phyloP scores from a whole-genome alignment of 2,329 filamentous ascomycete genomes.

The Tolypocladium paradoxum region DNA sequence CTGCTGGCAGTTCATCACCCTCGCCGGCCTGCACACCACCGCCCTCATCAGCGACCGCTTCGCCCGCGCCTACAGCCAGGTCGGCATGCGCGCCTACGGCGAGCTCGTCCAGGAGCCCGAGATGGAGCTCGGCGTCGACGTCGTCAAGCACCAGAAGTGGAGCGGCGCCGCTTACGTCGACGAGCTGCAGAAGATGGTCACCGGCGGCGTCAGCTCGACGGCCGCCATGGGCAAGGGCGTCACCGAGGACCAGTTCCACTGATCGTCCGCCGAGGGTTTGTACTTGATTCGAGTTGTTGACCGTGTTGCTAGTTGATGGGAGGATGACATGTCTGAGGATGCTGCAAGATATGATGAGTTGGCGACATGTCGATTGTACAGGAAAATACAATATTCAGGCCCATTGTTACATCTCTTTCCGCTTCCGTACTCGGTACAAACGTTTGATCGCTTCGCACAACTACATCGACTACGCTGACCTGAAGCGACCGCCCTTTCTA shows the following conservation, averaged over 20 bases:
- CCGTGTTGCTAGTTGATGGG: neutral
- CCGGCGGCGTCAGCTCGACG: constrained; percentile 80
- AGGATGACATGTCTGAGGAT: neutral
- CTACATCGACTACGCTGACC: neutral
- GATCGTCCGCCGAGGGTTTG: neutral
- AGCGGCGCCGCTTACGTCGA: constrained; percentile 90
- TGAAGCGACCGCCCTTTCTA: neutral
- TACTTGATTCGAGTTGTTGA: neutral
- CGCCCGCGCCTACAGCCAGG: constrained; percentile 65
- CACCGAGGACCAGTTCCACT: constrained; percentile 86
- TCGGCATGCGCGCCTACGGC: constrained; percentile 93
- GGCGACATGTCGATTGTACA: neutral
- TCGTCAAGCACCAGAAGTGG: constrained; percentile 99
- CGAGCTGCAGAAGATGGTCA: constrained; percentile 94
- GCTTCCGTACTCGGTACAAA: neutral
- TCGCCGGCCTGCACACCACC: constrained; percentile 90
- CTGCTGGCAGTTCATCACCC: constrained; percentile 99
- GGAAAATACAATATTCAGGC: neutral
- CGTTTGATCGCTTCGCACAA: neutral
- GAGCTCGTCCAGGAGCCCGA: constrained; percentile 97
- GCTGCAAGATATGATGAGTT: neutral
- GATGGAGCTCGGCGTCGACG: constrained; percentile 81
- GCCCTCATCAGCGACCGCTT: constrained; percentile 88
- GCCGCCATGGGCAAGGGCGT: constrained; percentile 96
- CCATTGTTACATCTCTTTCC: too few species aligned